Evolutionary conservation across 1,284 basidiomycete genomes (phyloP).

Genomic region (Cryptococcus hybrid): DNA sequence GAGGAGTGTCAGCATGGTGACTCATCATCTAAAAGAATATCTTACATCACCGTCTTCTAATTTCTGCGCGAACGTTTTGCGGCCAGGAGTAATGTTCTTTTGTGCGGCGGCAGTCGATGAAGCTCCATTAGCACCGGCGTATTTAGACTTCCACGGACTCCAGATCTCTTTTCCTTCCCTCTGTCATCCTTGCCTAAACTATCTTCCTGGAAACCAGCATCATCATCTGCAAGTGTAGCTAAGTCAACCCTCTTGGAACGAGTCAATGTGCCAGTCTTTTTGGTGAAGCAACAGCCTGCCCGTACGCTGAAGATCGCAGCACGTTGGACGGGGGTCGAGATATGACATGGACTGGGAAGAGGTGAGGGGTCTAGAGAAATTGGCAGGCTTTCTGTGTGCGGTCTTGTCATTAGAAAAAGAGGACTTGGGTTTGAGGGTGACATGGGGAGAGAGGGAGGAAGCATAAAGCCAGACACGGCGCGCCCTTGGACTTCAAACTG

Average conservation of each 20-base stretch:
- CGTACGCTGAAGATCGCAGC: constrained; percentile 14
- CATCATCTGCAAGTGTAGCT: constrained; percentile 16
- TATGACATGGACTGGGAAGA: constrained; percentile 37
- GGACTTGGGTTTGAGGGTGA: constrained; percentile 26
- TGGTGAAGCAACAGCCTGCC: not conserved
- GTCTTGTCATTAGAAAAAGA: constrained; percentile 5
- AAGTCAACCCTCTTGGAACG: constrained; percentile 28
- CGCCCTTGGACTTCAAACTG: constrained; percentile 16
- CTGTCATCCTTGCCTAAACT: constrained; percentile 6
- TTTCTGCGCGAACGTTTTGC: not conserved
- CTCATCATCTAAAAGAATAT: not conserved
- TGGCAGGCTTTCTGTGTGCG: constrained; percentile 9
- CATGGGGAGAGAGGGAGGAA: constrained; percentile 34
- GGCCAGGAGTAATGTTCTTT: constrained; percentile 5
- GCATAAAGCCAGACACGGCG: constrained; percentile 29
- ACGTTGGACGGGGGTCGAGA: constrained; percentile 35
- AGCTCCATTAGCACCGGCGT: constrained; percentile 11
- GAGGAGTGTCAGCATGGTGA: not conserved
- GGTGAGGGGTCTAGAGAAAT: constrained; percentile 28
- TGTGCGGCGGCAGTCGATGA: constrained; percentile 9
- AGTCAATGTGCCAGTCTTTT: constrained; percentile 14
- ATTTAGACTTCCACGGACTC: constrained; percentile 37
- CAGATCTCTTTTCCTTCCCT: constrained; percentile 18
- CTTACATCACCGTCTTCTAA: constrained; percentile 17
- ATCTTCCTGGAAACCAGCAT: constrained; percentile 17